A percentile compares a stretch with the other conserved stretches of the same genome.
These are phyloP conservation scores for Eragrostis curvula DNA, from an alignment of 176 grass and related monocot genomes.

Conservation along the genomic window DNA sequence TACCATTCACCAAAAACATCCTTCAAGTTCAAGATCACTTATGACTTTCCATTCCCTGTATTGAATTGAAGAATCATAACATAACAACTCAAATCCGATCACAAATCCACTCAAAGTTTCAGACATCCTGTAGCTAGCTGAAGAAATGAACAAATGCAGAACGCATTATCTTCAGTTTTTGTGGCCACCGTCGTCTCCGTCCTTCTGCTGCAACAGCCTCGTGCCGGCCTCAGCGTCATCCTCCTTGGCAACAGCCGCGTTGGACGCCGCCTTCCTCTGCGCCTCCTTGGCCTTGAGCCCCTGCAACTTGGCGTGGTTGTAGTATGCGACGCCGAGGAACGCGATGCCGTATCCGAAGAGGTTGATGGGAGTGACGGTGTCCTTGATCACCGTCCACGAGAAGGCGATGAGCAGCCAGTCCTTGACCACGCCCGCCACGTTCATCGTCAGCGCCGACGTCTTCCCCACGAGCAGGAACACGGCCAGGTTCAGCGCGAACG, in stretches of 20 bases:
- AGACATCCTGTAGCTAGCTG: neutral
- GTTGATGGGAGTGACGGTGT: conserved; percentile 71
- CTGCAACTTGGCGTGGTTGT: conserved; percentile 82
- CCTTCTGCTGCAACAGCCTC: conserved; percentile 45
- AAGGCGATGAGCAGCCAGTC: conserved; percentile 90
- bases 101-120: neutral
- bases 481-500: conserved; percentile 83
- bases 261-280: conserved; percentile 51
- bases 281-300: conserved; percentile 75
- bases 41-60: neutral
- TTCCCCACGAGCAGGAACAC: conserved; percentile 88
- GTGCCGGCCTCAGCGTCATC: conserved; percentile 47
- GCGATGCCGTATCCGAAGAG: conserved; percentile 75
- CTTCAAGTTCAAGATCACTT: neutral
- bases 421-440: conserved; percentile 84
- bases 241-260: neutral
- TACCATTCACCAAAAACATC: neutral
- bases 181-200: neutral
- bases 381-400: conserved; percentile 85
- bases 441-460: conserved; percentile 91
- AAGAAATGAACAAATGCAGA: neutral
- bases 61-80: neutral
- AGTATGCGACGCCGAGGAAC: conserved; percentile 85
- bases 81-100: neutral
- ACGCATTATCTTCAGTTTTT: conserved; percentile 38